Conservation (phyloP, 495 filamentous ascomycete species). For the Penicillium cataractarum region DNA sequence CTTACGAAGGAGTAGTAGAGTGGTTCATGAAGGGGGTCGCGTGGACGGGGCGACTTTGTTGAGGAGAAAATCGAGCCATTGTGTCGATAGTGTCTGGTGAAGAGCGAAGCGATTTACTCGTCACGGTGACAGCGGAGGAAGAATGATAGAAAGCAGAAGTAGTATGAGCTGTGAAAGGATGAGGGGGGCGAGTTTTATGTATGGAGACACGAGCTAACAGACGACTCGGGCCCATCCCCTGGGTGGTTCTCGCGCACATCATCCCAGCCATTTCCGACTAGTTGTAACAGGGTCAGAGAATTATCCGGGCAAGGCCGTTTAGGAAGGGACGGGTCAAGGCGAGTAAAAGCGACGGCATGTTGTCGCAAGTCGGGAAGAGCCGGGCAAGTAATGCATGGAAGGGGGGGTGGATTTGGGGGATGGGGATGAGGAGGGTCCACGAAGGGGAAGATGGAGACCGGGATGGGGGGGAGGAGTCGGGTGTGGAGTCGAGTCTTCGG, state of each 20-base stretch:
- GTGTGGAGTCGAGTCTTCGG: constrained; percentile 41
- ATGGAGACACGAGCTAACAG: constrained; percentile 31
- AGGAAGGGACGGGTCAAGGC: constrained; percentile 30
- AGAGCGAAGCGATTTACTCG: constrained; percentile 31
- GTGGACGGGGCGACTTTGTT: constrained; percentile 47
- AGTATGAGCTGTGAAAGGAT: constrained; percentile 18
- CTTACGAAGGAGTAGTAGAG: constrained; percentile 39
- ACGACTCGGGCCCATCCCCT: constrained; percentile 34
- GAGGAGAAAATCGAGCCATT: constrained; percentile 49
- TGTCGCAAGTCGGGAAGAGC: constrained; percentile 44
- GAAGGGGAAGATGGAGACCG: background rate
- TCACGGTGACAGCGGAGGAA: constrained; percentile 22
- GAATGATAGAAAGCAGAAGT: constrained; percentile 26
- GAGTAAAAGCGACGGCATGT: constrained; percentile 33
- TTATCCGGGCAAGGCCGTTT: constrained; percentile 35
- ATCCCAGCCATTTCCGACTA: constrained; percentile 45
- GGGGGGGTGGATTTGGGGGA: constrained; percentile 36
- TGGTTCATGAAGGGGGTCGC: constrained; percentile 45
- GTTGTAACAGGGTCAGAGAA: constrained; percentile 29
- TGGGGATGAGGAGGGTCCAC: constrained; percentile 18
- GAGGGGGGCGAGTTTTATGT: constrained; percentile 44
- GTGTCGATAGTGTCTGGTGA: constrained; percentile 39
- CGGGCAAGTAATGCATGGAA: constrained; percentile 31
- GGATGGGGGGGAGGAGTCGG: constrained; percentile 22
- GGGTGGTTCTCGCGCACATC: constrained; percentile 34